Base-by-base conservation (phyloP, 177 flowering plant genomes). In the Vitis hybrid region DNA sequence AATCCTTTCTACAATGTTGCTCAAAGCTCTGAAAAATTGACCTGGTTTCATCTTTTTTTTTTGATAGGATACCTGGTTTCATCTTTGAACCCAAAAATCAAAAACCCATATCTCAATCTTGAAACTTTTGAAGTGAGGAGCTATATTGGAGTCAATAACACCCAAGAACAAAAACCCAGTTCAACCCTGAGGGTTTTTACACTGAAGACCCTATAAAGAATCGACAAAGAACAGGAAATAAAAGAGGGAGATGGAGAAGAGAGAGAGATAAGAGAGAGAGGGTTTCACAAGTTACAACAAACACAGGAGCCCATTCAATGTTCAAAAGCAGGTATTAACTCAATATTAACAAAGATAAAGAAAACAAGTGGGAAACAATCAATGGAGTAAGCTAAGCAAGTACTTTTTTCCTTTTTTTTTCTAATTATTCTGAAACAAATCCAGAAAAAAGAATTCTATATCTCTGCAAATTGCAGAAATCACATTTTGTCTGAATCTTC, bases 401-500 rank as follows among this genome's bases (percentile, higher is more conserved):
- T 38, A 38, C 47, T 38, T 38, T 38, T 38, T 38, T 1, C 47
- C 2, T 7, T 7, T 38, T 38, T 33, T 8, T 38, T 8, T 38
- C 47, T 38, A 38, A 5, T 38, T 38, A 38, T 38, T 73, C 66
- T 54, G 73, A 58, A 61, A 72, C 59, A 13, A 59, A 61, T 17
- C 59, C 73, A 75, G 67, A 75, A 66, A 66, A 66, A 49, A 50
- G 44, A 70, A 44, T 59, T 59, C 28, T 60, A 57, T 56, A 15
- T 17, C 38, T 22, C 74, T 15, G 67, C 60, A 62, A 49, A 51
- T 55, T 20, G 62, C 49, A 56, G 65, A 70, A 70, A 73, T 67
- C 70, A 31, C 62, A 68, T 67, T 55, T 65, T 74, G 74, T 79
- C 82, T 72, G 71, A 79, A 82, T 75, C 85, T 79, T 82, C 81